These are phyloP conservation scores for Penicillium coffeae DNA, from an alignment of 495 filamentous ascomycete genomes.

Conservation along the genomic window DNA sequence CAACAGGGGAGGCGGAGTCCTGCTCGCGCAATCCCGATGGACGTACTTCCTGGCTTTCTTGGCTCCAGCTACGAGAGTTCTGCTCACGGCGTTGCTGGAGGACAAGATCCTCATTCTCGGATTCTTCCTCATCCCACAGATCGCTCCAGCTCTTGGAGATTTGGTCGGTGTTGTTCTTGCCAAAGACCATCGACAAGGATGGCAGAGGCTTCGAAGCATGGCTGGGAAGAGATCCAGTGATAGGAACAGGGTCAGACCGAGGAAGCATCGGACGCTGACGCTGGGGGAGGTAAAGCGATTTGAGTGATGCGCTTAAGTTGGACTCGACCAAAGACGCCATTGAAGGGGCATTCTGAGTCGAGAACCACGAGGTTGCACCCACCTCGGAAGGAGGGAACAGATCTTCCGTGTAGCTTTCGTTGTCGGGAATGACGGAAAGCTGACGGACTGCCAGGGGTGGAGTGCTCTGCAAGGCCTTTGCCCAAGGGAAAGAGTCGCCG, in stretches of 20 bases:
- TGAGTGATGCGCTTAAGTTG: conserved; percentile 63
- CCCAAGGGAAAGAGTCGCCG: conserved; percentile 89
- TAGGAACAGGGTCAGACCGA: conserved; percentile 52
- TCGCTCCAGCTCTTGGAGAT: conserved; percentile 98
- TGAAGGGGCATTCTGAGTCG: conserved; percentile 67
- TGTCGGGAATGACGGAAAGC: conserved; percentile 80
- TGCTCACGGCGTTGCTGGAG: conserved; percentile 63
- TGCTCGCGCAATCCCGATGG: conserved; percentile 36
- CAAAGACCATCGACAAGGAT: conserved; percentile 73
- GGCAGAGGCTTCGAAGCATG: conserved; percentile 60
- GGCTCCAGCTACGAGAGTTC: conserved; percentile 78
- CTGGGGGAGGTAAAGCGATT: conserved; percentile 53
- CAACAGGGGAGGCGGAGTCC: conserved; percentile 49
- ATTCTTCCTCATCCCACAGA: conserved; percentile 88
- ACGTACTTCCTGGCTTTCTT: conserved; percentile 56
- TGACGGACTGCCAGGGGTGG: conserved; percentile 73
- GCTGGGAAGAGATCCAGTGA: conserved; percentile 76
- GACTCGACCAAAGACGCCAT: conserved; percentile 77
- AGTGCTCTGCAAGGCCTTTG: conserved; percentile 79
- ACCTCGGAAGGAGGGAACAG: conserved; percentile 78
- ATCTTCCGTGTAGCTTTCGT: conserved; percentile 77
- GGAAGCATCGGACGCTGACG: conserved; percentile 34
- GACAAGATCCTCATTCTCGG: conserved; percentile 53
- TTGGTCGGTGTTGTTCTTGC: conserved; percentile 60
- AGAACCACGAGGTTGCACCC: conserved; percentile 68